Conservation (phyloP, 2,329 filamentous ascomycete genomes). For the Hortaea werneckii region DNA sequence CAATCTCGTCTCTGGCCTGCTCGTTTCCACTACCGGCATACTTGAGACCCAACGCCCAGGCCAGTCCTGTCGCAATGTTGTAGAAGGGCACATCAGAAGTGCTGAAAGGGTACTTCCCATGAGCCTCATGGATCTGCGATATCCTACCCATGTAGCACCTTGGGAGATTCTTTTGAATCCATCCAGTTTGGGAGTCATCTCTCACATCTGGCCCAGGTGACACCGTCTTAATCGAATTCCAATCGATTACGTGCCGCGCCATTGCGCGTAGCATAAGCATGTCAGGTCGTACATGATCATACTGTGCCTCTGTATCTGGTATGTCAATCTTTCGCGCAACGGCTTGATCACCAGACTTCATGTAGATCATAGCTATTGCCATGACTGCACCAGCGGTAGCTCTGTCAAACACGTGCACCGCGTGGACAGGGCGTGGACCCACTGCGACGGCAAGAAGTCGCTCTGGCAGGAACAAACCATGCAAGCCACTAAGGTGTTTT, state of each 20-base stretch:
- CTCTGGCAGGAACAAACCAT: constrained; percentile 89
- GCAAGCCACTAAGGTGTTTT: constrained; percentile 73
- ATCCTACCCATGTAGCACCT: constrained; percentile 50
- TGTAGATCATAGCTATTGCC: constrained; percentile 82
- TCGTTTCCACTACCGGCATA: constrained; percentile 44
- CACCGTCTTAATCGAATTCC: constrained; percentile 57
- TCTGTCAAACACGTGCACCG: constrained; percentile 86
- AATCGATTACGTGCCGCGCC: constrained; percentile 84
- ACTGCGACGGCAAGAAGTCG: constrained; percentile 77
- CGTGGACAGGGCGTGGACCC: constrained; percentile 77
- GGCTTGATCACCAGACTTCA: constrained; percentile 86
- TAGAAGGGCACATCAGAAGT: constrained; percentile 86
- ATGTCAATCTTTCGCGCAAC: constrained; percentile 88
- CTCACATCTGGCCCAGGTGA: no score
- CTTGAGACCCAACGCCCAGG: constrained; percentile 51
- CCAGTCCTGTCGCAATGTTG: constrained; percentile 81
- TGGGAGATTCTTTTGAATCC: constrained; percentile 69
- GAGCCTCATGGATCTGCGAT: constrained; percentile 39
- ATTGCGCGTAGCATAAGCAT: constrained; percentile 83
- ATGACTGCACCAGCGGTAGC: constrained; percentile 89
- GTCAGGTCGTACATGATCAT: constrained; percentile 91
- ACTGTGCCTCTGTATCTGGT: constrained; percentile 79
- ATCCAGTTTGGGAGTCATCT: constrained; percentile 32
- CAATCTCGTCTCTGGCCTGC: constrained; percentile 66
- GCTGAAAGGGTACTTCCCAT: constrained; percentile 39